Evolutionary conservation across 352 stramenopile genomes (phyloP).

Genomic region (Phytophthora pisi): DNA sequence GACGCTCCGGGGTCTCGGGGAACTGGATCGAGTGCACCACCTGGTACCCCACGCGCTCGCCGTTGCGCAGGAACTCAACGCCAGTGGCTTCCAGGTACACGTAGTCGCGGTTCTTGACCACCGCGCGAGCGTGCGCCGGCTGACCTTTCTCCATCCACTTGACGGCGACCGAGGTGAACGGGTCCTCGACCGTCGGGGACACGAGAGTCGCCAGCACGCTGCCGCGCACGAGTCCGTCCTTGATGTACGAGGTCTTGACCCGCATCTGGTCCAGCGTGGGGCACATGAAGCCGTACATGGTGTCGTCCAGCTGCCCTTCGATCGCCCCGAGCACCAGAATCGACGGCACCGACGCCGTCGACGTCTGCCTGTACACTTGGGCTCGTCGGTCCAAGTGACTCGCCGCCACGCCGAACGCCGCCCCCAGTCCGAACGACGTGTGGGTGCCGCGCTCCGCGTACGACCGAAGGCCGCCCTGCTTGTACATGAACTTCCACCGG

Average conservation of each 20-base stretch:
- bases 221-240: conserved; percentile 40
- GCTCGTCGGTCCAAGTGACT: conserved; percentile 20
- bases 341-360: conserved; percentile 17
- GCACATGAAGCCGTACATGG: conserved; percentile 38
- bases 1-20: conserved; percentile 31
- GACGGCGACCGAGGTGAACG: conserved; percentile 46
- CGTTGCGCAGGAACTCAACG: conserved; percentile 49
- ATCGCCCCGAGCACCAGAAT: conserved; percentile 41
- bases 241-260: conserved; percentile 48
- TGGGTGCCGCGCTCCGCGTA: conserved; percentile 33
- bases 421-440: conserved; percentile 12
- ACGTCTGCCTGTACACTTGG: conserved; percentile 14
- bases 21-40: conserved; percentile 67
- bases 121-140: conserved; percentile 31
- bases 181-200: conserved; percentile 35
- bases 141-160: conserved; percentile 56
- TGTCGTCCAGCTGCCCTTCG: conserved; percentile 49
- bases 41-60: conserved; percentile 64
- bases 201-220: conserved; percentile 47
- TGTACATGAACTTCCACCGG: conserved; percentile 41
- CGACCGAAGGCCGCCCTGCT: conserved; percentile 36
- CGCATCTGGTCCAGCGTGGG: conserved; percentile 43
- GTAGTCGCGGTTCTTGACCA: conserved; percentile 59
- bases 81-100: conserved; percentile 58
- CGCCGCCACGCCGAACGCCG: conserved; percentile 16